phyloP scores from a whole-genome alignment of 1,284 basidiomycete genomes.

The Tetrapyrgos nigripes region DNA sequence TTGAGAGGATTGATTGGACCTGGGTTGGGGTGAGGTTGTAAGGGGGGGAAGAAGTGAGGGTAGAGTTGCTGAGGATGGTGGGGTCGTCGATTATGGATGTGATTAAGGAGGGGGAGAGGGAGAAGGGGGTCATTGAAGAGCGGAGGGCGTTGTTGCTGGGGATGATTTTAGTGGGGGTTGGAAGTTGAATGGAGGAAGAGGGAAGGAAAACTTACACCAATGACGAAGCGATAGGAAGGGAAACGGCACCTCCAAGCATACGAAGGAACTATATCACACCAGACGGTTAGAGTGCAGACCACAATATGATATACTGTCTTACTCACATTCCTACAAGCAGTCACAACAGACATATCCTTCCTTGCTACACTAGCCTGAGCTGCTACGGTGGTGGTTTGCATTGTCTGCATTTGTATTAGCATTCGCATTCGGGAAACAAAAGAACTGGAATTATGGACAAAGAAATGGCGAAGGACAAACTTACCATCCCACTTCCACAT shows the following conservation, averaged over 20 bases:
- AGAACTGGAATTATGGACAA: not conserved
- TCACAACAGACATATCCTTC: conserved; percentile 75
- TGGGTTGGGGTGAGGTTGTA: not conserved
- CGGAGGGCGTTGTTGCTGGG: conserved; percentile 64
- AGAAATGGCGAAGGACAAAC: conserved; percentile 11
- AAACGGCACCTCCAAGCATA: conserved; percentile 67
- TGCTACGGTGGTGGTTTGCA: conserved; percentile 71
- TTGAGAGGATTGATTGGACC: conserved; percentile 49
- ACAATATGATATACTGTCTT: not conserved
- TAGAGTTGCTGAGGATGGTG: conserved; percentile 43
- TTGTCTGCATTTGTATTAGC: conserved; percentile 41
- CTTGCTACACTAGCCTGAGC: conserved; percentile 73
- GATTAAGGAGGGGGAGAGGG: conserved; percentile 43
- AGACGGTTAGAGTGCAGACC: not conserved
- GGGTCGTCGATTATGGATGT: conserved; percentile 55
- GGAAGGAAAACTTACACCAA: conserved; percentile 48
- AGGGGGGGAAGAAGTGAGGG: conserved; percentile 37
- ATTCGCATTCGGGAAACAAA: not conserved
- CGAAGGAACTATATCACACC: conserved; percentile 54
- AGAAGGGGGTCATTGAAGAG: conserved; percentile 44
- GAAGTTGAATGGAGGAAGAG: not conserved
- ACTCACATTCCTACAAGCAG: conserved; percentile 62
- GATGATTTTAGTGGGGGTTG: not conserved
- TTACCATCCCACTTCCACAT: conserved; percentile 68
- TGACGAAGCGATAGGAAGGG: conserved; percentile 66